Evolutionary conservation across 208 protist genomes (phyloP).

Genomic region (Wallacemonas sp.): DNA sequence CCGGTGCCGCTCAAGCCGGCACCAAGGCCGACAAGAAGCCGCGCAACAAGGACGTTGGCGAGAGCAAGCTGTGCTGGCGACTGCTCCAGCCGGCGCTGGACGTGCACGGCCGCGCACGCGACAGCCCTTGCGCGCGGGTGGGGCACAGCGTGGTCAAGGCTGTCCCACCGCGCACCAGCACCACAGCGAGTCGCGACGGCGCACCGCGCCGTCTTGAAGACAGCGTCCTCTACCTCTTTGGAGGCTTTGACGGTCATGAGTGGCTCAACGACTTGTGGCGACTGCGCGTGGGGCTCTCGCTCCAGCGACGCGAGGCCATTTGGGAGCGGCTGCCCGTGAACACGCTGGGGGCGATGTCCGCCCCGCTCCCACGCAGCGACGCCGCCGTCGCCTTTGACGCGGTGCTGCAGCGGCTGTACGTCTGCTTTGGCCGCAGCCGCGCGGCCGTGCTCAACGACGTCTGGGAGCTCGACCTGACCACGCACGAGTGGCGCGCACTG

Average conservation of each 20-base stretch:
- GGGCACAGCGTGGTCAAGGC: slow-evolving; percentile 17
- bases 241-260: slow-evolving; percentile 48
- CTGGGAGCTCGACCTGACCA: slow-evolving; percentile 36
- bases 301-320: slow-evolving; percentile 28
- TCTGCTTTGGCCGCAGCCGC: slow-evolving; percentile 42
- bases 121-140: neutral
- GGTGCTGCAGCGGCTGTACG: slow-evolving; percentile 35
- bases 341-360: slow-evolving; percentile 15
- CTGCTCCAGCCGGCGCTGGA: slow-evolving; percentile 3
- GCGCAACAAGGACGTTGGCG: neutral
- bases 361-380: slow-evolving; percentile 41
- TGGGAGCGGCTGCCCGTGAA: slow-evolving; percentile 34
- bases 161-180: neutral
- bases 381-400: slow-evolving; percentile 44
- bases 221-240: slow-evolving; percentile 58
- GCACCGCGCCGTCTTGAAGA: slow-evolving; percentile 26
- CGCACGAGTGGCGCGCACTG: slow-evolving; percentile 31
- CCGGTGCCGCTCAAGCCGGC: neutral
- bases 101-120: slow-evolving; percentile 1
- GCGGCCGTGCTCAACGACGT: slow-evolving; percentile 34
- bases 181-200: neutral
- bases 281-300: slow-evolving; percentile 28
- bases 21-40: slow-evolving; percentile 4
- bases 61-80: slow-evolving; percentile 8
- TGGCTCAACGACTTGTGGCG: slow-evolving; percentile 67